phyloP scores from a whole-genome alignment of 75 land plant species.

The Chamaecyparis obtusa region DNA sequence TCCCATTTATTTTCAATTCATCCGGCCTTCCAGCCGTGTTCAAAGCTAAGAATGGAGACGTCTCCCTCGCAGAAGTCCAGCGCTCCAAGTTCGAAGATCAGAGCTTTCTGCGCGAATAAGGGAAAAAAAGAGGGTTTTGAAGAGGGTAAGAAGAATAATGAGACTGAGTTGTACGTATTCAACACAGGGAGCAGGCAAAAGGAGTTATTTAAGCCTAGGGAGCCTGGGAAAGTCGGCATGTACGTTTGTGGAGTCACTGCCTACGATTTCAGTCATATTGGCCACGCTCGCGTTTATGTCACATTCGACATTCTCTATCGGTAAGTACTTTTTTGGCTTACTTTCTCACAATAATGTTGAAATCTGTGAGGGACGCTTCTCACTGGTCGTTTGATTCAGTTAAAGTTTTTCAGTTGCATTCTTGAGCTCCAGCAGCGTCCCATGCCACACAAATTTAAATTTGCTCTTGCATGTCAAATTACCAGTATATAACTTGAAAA shows the following conservation, averaged over 20 bases:
- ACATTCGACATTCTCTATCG: constrained; percentile 84
- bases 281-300: constrained; percentile 92
- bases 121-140: background rate
- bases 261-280: constrained; percentile 89
- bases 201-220: constrained; percentile 63
- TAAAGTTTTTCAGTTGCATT: background rate
- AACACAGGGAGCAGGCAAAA: constrained; percentile 77
- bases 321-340: constrained; percentile 22
- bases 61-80: background rate
- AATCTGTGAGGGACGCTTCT: background rate
- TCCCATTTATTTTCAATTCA: background rate
- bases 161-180: constrained; percentile 41
- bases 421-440: background rate
- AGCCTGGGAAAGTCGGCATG: constrained; percentile 84
- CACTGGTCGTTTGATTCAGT: background rate
- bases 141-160: background rate
- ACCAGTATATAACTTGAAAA: background rate
- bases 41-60: background rate
- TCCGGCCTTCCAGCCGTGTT: background rate
- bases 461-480: background rate
- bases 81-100: background rate
- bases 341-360: background rate
- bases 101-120: background rate
- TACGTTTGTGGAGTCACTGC: constrained; percentile 92
- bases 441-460: background rate